A percentile compares a stretch with the other conserved stretches of the same genome.
These are phyloP conservation scores for Thecaphora thlaspeos DNA, from an alignment of 1,284 basidiomycete species.

Conservation along the genomic window DNA sequence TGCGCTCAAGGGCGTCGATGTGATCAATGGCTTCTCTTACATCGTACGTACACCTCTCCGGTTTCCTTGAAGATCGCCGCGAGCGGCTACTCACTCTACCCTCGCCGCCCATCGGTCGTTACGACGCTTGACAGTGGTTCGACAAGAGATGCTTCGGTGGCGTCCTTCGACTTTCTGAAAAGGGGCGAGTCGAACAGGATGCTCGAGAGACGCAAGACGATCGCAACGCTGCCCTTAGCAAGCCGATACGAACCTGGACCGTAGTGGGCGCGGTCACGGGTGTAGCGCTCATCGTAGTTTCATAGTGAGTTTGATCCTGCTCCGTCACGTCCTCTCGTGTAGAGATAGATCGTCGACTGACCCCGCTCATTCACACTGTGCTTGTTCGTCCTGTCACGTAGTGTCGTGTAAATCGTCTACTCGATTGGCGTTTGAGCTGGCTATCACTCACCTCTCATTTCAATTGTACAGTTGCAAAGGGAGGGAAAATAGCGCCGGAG, in stretches of 20 bases:
- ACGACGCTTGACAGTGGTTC: background rate
- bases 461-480: too few relatives aligned
- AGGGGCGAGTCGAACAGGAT: conserved; percentile 14
- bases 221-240: conserved; percentile 10
- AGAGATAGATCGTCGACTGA: too few relatives aligned
- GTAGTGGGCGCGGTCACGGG: conserved; percentile 16
- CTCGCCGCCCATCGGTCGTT: too few relatives aligned
- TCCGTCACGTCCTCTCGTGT: too few relatives aligned
- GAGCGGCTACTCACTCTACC: too few relatives aligned
- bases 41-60: conserved; percentile 17
- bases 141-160: conserved; percentile 55
- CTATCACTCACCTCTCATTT: too few relatives aligned
- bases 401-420: conserved; percentile 40
- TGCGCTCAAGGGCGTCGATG: conserved; percentile 59
- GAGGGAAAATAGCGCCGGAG: too few relatives aligned
- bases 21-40: conserved; percentile 57
- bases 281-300: conserved; percentile 30
- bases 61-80: too few relatives aligned
- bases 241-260: conserved; percentile 28
- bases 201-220: conserved; percentile 44
- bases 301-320: too few relatives aligned
- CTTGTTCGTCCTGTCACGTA: too few relatives aligned
- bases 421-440: conserved; percentile 16
- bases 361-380: too few relatives aligned
- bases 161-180: conserved; percentile 55